Evolutionary conservation across 192 early-diverging fungal species (phyloP).

Genomic region (Haplosporangium gracile): DNA sequence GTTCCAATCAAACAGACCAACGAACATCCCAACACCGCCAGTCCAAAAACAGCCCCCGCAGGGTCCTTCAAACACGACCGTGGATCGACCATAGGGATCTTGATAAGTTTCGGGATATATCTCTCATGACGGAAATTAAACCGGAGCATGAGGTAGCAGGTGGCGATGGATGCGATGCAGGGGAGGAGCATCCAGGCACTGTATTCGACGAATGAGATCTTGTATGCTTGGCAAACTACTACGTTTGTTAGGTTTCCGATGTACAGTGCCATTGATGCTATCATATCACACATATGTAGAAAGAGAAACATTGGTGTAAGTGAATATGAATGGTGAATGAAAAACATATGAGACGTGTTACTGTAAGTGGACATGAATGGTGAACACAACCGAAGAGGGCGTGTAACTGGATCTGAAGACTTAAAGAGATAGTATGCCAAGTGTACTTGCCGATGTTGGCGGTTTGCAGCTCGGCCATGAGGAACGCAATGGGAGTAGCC

Average conservation of each 20-base stretch:
- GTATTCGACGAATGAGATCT: slow-evolving; percentile 78
- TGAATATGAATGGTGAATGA: not conserved
- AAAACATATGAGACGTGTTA: not conserved
- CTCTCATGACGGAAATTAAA: slow-evolving; percentile 59
- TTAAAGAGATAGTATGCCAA: no score
- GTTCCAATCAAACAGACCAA: slow-evolving; percentile 73
- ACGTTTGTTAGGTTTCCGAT: slow-evolving; percentile 93
- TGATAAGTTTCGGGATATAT: slow-evolving; percentile 59
- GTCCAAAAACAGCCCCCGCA: slow-evolving; percentile 72
- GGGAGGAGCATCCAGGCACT: slow-evolving; percentile 88
- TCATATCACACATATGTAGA: not conserved
- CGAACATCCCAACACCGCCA: slow-evolving; percentile 62
- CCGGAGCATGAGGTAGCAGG: slow-evolving; percentile 65
- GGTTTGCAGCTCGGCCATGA: slow-evolving; percentile 78
- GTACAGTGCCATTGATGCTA: slow-evolving; percentile 82
- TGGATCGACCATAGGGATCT: slow-evolving; percentile 58
- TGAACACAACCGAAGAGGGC: no score
- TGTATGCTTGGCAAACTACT: slow-evolving; percentile 80
- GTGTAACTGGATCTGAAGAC: no score
- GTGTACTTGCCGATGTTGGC: slow-evolving; percentile 71
- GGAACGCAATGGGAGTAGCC: slow-evolving; percentile 67
- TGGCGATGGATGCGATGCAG: slow-evolving; percentile 64
- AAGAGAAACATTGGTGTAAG: not conserved
- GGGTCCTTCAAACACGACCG: slow-evolving; percentile 63
- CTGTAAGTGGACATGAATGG: not conserved